Conservation (phyloP, 1,139 yeast species). For the Pichia sp. region DNA sequence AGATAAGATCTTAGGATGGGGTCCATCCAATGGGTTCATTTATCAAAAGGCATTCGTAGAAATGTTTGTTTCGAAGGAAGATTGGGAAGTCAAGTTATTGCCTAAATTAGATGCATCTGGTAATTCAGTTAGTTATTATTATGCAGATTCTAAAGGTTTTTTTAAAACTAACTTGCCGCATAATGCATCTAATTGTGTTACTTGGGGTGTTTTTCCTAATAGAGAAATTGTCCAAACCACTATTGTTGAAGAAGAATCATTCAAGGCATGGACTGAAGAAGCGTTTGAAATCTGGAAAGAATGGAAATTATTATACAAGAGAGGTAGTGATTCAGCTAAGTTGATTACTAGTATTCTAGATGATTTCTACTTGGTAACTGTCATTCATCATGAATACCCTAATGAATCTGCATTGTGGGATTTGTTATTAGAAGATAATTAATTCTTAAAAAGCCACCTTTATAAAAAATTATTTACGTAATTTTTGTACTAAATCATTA, state of each 20-base stretch:
- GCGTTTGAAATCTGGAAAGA: conserved; percentile 87
- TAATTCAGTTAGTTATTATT: conserved; percentile 55
- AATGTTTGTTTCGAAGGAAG: conserved; percentile 64
- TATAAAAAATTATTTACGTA: background rate
- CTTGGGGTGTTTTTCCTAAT: conserved; percentile 95
- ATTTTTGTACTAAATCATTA: too few species aligned
- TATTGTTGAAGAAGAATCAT: conserved; percentile 79
- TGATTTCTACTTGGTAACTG: conserved; percentile 68
- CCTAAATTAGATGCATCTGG: conserved; percentile 45
- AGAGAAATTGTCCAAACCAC: conserved; percentile 85
- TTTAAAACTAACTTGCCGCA: conserved; percentile 54
- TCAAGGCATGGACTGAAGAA: conserved; percentile 90
- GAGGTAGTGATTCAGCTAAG: conserved; percentile 46
- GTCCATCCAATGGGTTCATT: conserved; percentile 82
- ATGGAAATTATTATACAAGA: conserved; percentile 80
- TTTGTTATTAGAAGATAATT: conserved; percentile 34
- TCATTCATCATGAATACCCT: conserved; percentile 78
- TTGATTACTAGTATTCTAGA: conserved; percentile 57
- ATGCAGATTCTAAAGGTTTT: conserved; percentile 55
- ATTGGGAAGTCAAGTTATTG: conserved; percentile 55
- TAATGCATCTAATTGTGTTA: conserved; percentile 62
- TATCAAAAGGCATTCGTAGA: conserved; percentile 94
- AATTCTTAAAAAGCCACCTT: background rate
- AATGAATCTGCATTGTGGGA: conserved; percentile 78
- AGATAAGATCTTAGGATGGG: conserved; percentile 93